These are phyloP conservation scores for Arabis hirsuta DNA, from an alignment of 345 rosid species.

Conservation along the genomic window DNA sequence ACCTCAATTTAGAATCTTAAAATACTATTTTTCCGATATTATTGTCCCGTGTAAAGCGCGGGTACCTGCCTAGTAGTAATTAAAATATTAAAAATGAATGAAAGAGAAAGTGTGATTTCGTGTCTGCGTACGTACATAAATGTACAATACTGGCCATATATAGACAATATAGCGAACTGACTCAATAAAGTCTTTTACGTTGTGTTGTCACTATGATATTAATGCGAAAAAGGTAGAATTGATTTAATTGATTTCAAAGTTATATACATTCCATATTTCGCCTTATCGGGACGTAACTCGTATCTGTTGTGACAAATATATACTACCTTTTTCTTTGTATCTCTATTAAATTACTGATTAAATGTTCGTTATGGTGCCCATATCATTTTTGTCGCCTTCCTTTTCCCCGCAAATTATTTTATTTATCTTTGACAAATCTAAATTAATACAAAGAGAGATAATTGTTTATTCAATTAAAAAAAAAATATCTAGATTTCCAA, in stretches of 20 bases:
- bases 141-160: constrained; percentile 34
- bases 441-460: constrained; percentile 14
- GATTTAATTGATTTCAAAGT: not conserved
- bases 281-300: constrained; percentile 45
- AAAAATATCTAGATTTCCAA: constrained; percentile 25
- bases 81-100: not conserved
- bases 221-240: constrained; percentile 32
- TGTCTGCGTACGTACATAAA: constrained; percentile 38
- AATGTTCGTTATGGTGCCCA: constrained; percentile 42
- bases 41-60: too few species aligned
- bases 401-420: not conserved
- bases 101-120: constrained; percentile 15
- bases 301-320: constrained; percentile 40
- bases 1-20: too few species aligned
- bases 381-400: constrained; percentile 36
- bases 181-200: constrained; percentile 40
- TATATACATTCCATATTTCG: constrained; percentile 15
- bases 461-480: not conserved
- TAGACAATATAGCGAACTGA: constrained; percentile 40
- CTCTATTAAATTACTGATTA: constrained; percentile 20
- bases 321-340: not conserved
- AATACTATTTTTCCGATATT: too few species aligned
- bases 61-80: too few species aligned
- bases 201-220: constrained; percentile 40
- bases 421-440: not conserved